Base-by-base conservation (phyloP, 2,329 filamentous ascomycete genomes). In the Cladosporium sp. region DNA sequence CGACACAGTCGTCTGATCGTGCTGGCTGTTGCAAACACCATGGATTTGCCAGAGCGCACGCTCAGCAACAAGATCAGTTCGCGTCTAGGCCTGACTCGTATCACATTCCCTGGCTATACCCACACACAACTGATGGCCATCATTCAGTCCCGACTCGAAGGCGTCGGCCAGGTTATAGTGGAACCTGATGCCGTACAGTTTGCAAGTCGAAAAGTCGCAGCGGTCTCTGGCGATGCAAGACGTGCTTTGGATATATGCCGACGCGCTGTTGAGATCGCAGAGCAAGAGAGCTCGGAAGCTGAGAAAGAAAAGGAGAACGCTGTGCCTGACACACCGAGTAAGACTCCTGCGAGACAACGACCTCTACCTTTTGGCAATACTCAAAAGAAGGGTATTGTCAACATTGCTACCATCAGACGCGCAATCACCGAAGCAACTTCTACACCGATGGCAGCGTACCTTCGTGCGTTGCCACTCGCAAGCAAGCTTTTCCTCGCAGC, bases 1-100 rank as follows among this genome's bases (percentile, higher is more conserved):
- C 87, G 91, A 58, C 93, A 99, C 78, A 97, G 92, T 63, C 88
- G 93, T 58, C 84, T 99, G 53, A 97, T 99, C 76, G 96, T 99
- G 7, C 87, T 99, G 7, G 96, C 96, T 13, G 95, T 99, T 21
- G 96, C 95, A 61, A 99, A 99, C 78, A 99, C 95, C 26, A 99
- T 99, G 95, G 95, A 99, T 79, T 81, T 99, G 65, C 95, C 95
- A 0, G 95, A 99, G 79, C 86, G 95, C 75, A 99, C 95, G 0
- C 83, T 99, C 43, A 97, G 92, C 79, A 99, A 99, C 82, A 99
- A 99, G 78, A 99, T 99, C 77, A 97, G 92, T 76, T 97, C 92
- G 77, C 89, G 95, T 60, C 66, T 76, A 79, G 86, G 94, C 25
- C 83, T 99, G 58, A 97, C 93, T 8, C 88, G 96, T 73, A 97